Conservation (phyloP, 1,139 yeast genomes). For the Debaryomycetaceae sp. region DNA sequence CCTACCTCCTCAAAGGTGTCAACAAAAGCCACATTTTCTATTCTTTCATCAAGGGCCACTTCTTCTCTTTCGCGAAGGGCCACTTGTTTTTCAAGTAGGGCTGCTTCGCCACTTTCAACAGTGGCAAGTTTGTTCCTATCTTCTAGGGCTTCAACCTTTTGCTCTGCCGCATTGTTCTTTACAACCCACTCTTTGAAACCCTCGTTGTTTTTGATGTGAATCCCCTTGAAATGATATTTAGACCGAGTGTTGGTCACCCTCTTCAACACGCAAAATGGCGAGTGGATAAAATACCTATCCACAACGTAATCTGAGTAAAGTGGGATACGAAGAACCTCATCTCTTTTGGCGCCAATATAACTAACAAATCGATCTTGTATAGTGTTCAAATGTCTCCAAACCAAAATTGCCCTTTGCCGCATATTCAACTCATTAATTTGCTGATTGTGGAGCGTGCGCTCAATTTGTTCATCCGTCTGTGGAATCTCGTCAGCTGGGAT, state of each 20-base stretch:
- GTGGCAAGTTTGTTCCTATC: background rate
- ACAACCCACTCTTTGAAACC: slow-evolving; percentile 16
- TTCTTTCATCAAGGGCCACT: background rate
- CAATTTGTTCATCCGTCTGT: too few relatives aligned
- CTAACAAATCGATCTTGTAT: too few relatives aligned
- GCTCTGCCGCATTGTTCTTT: slow-evolving; percentile 1
- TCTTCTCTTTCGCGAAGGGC: background rate
- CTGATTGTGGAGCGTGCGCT: too few relatives aligned
- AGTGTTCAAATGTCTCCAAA: too few relatives aligned
- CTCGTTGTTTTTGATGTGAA: slow-evolving; percentile 13
- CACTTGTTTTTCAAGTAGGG: slow-evolving; percentile 2
- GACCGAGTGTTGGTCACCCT: slow-evolving; percentile 9
- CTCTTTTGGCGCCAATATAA: background rate
- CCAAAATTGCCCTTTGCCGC: too few relatives aligned
- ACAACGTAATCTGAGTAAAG: slow-evolving; percentile 15
- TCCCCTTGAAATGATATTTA: slow-evolving; percentile 13
- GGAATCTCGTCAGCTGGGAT: too few relatives aligned
- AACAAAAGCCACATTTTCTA: too few relatives aligned
- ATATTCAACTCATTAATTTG: too few relatives aligned
- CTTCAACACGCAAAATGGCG: slow-evolving; percentile 16
- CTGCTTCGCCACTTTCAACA: slow-evolving; percentile 1
- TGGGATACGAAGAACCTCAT: slow-evolving; percentile 2
- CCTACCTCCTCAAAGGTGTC: too few relatives aligned
- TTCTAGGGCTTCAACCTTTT: background rate
- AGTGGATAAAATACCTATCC: slow-evolving; percentile 19